Evolutionary conservation across 306 rosid genomes (phyloP), one percentile per base, ranked within the genome.

Genomic region (Lathyrus tuberosus): DNA sequence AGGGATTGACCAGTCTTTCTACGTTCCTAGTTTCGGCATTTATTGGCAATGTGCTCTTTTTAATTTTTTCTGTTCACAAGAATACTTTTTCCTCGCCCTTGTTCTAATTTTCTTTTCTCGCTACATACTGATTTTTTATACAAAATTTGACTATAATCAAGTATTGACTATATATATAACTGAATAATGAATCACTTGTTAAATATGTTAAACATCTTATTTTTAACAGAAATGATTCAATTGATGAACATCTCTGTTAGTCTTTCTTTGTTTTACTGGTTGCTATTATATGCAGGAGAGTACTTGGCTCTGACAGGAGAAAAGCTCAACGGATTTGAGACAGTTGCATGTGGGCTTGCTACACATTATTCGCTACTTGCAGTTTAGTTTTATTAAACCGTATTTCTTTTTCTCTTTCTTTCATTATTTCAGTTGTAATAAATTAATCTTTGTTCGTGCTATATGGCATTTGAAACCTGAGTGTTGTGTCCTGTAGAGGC

Each of bases 311-410:
- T 94, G 22, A 90, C 96, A 5, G 97, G 98, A 66, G 92, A 78
- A 67, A 94, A 87, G 59, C 95, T 88, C 69, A 84, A 73, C 12
- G 97, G 96, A 77, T 85, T 64, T 43, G 96, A 94, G 81, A 90
- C 90, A 96, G 37, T 82, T 78, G 76, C 90, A 40, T 88, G 95
- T 75, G 97, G 97, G 61, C 95, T 90, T 80, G 98, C 96, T 14
- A 94, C 97, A 8, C 98, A 94, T 75, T 90, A 94, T 77, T 69
- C 86, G 14, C 82, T 73, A 82, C 79, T 66, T 75, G 76, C 86
- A 78, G 94, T 93, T 93, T 79, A 67, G 85, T 84, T 76, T 65
- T 72, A 72, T 54, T 67, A 68, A 64, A 41, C 71, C 24, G 24
- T 61, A 62, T 42, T 73, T 51, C 63, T 37, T 52, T 41, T 59